phyloP scores from a whole-genome alignment of 768 basidiomycete species.

The Tremella fuciformis region DNA sequence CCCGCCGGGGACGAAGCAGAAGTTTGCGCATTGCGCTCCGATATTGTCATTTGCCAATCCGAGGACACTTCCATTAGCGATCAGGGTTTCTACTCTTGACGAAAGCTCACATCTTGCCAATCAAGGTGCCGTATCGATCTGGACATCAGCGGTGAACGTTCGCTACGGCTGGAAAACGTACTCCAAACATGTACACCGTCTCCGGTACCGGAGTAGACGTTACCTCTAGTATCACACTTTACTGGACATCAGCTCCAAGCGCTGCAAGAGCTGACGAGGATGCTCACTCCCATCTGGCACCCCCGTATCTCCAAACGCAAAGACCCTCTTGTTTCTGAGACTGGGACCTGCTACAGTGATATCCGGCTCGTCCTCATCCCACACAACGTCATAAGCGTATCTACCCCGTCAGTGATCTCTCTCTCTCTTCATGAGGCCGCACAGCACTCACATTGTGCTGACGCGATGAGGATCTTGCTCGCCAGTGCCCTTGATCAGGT shows the following conservation, averaged over 20 bases:
- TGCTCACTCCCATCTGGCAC: conserved; percentile 31
- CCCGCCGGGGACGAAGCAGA: conserved; percentile 35
- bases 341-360: conserved; percentile 6
- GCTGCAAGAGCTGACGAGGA: background rate
- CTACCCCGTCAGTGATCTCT: too few species aligned
- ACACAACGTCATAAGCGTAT: conserved; percentile 24
- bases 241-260: conserved; percentile 10
- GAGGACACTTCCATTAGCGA: conserved; percentile 1
- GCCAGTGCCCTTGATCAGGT: conserved; percentile 22
- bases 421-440: too few species aligned
- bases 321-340: conserved; percentile 18
- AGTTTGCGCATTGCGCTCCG: conserved; percentile 25
- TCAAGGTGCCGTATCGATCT: conserved; percentile 15
- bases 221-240: conserved; percentile 24
- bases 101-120: conserved; percentile 21
- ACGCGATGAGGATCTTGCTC: conserved; percentile 12
- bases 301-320: conserved; percentile 29
- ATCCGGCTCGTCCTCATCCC: conserved; percentile 6
- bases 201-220: conserved; percentile 30
- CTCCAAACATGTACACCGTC: conserved; percentile 34
- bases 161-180: background rate
- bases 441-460: conserved; percentile 21
- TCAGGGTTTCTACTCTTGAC: background rate
- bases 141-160: background rate
- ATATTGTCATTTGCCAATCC: conserved; percentile 12